A percentile compares a stretch with the other conserved stretches of the same genome.
Conservation (phyloP, 2,329 filamentous ascomycete species). For the Apiospora hydei region DNA sequence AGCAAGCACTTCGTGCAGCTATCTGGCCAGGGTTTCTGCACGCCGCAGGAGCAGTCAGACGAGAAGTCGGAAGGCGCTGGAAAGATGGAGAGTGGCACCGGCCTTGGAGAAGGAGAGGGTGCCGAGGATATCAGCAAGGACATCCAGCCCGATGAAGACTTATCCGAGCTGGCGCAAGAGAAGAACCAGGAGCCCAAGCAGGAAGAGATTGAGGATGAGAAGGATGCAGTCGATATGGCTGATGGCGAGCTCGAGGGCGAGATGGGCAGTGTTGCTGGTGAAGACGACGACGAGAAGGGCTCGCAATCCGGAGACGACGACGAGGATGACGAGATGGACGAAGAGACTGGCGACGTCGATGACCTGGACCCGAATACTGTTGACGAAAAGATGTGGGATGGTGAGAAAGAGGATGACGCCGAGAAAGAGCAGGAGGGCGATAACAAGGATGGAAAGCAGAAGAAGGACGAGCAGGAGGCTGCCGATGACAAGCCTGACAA, state of each 20-base stretch:
- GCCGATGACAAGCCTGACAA: constrained; percentile 61
- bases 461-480: constrained; percentile 67
- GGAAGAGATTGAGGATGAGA: constrained; percentile 77
- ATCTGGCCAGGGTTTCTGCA: constrained; percentile 87
- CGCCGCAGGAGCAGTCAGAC: constrained; percentile 80
- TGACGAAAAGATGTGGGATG: constrained; percentile 99
- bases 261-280: constrained; percentile 69
- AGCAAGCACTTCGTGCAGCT: constrained; percentile 81
- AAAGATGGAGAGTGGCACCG: constrained; percentile 88
- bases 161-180: constrained; percentile 90
- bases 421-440: constrained; percentile 84
- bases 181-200: constrained; percentile 69
- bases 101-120: constrained; percentile 92
- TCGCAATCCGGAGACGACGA: constrained; percentile 69
- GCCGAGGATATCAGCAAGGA: constrained; percentile 99
- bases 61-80: constrained; percentile 74
- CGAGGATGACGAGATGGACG: constrained; percentile 80
- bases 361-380: constrained; percentile 88
- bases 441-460: constrained; percentile 72
- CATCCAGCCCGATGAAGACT: constrained; percentile 89
- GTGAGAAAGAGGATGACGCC: constrained; percentile 77
- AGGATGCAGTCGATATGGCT: constrained; percentile 91
- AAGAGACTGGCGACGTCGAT: constrained; percentile 90
- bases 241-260: constrained; percentile 92
- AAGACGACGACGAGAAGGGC: constrained; percentile 66